Evolutionary conservation across 345 rosid genomes (phyloP).

Genomic region (Lumnitzera racemosa): DNA sequence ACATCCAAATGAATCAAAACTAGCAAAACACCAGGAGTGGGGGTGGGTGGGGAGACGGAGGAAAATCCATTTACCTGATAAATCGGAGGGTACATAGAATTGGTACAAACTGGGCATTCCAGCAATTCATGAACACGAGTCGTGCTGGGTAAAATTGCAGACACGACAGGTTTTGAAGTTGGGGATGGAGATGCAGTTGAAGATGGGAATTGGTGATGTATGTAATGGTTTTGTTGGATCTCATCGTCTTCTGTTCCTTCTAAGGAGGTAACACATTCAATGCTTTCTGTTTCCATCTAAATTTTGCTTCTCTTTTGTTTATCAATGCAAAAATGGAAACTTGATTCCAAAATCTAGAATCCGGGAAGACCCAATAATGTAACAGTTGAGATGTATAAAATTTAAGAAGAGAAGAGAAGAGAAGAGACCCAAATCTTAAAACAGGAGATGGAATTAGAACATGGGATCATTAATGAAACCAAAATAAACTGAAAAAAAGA

Average conservation of each 20-base stretch:
- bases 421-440: no score
- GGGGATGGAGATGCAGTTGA: conserved; percentile 5
- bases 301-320: not conserved
- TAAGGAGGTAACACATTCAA: conserved; percentile 66
- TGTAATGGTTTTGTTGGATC: conserved; percentile 50
- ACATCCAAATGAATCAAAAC: no score
- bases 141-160: conserved; percentile 51
- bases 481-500: no score
- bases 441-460: no score
- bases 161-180: conserved; percentile 1
- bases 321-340: not conserved
- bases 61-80: conserved; percentile 54
- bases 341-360: not conserved
- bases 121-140: conserved; percentile 93
- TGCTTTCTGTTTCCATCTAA: conserved; percentile 68
- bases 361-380: no score
- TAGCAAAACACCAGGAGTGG: no score
- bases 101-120: conserved; percentile 96
- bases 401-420: no score
- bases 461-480: no score
- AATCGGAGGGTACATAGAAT: conserved; percentile 96
- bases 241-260: conserved; percentile 78
- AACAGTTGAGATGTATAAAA: no score
- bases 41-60: not conserved
- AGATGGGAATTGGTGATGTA: conserved; percentile 33